Evolutionary conservation across 257 asterid genomes (phyloP), one percentile per base, ranked within the genome.

Genomic region (Solanum bulbocastanum): DNA sequence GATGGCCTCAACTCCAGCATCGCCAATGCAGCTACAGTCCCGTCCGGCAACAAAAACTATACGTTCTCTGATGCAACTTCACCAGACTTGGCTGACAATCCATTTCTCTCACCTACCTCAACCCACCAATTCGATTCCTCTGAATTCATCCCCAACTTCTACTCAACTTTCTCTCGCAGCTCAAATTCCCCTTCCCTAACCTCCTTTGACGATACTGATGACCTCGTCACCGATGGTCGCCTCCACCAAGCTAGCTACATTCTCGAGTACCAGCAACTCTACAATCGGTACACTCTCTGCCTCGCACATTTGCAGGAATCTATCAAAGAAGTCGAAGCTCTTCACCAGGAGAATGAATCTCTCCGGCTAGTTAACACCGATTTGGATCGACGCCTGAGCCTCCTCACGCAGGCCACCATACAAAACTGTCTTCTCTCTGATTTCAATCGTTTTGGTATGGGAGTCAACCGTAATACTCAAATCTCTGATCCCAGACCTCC

Each of bases 191-290:
- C 95, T 5, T 89, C 98, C 36, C 92, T 91, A 8, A 52, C 93
- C 81, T 93, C 93, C 46, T 87, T 89, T 82, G 94, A 90, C 85
- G 92, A 92, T 56, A 89, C 89, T 3, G 95, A 91, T 7, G 79
- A 86, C 14, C 20, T 69, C 72, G 66, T 83, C n/a, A 79, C 88
- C 58, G 94, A 94, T 32, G 83, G 83, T 86, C 92, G 91, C 76
- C 89, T 90, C 81, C 89, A 88, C 36, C 92, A 92, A 23, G 86
- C 94, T 15, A 91, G 95, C 89, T 88, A 86, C 86, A 33, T 92
- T 90, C 91, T 93, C 36, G 94, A 94, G 95, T 92, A 93, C 87
- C 98, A 93, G 91, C 98, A 95, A 92, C 98, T 95, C 66, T 95
- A 94, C 92, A 95, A 95, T 83, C 91, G 94, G 16, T 93, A 95